phyloP scores from a whole-genome alignment of 1,139 yeast genomes.

The Kodamaea fungicola region DNA sequence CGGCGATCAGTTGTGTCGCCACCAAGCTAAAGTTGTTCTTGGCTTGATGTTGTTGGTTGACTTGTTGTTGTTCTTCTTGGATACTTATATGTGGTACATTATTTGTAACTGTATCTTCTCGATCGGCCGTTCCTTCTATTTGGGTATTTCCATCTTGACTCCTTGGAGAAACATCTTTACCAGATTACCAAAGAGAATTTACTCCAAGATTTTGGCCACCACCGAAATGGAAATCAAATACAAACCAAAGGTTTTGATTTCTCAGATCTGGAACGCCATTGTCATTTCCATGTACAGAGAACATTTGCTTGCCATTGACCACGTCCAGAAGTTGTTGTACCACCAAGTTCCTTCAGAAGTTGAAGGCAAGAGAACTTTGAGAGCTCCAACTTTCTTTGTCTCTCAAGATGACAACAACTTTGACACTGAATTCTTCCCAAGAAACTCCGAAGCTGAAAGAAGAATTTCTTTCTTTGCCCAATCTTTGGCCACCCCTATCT shows the following conservation, averaged over 20 bases:
- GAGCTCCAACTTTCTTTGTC: slow-evolving; percentile 98
- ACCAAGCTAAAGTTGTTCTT: slow-evolving; percentile 82
- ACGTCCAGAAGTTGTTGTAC: slow-evolving; percentile 92
- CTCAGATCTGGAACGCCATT: slow-evolving; percentile 98
- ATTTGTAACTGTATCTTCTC: slow-evolving; percentile 92
- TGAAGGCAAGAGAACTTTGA: slow-evolving; percentile 95
- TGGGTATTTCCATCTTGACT: slow-evolving; percentile 96
- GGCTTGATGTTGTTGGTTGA: slow-evolving; percentile 93
- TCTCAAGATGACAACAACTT: slow-evolving; percentile 96
- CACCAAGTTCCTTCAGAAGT: slow-evolving; percentile 97
- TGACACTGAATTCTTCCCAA: slow-evolving; percentile 94
- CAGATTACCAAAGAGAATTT: slow-evolving; percentile 96
- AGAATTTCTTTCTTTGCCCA: slow-evolving; percentile 99
- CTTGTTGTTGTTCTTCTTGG: slow-evolving; percentile 92
- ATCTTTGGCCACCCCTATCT: slow-evolving; percentile 96
- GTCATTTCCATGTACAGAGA: slow-evolving; percentile 98
- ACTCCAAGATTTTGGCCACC: slow-evolving; percentile 94
- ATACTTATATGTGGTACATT: slow-evolving; percentile 98
- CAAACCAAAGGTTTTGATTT: slow-evolving; percentile 95
- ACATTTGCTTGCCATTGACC: slow-evolving; percentile 94
- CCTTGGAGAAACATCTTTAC: slow-evolving; percentile 99
- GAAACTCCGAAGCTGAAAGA: slow-evolving; percentile 96
- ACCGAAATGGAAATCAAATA: slow-evolving; percentile 99
- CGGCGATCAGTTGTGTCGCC: slow-evolving; percentile 68
- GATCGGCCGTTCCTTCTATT: slow-evolving; percentile 94